Evolutionary conservation across 805 yeast species (phyloP), one percentile per base, ranked within the genome.

Genomic region (Candida endomychidarum): DNA sequence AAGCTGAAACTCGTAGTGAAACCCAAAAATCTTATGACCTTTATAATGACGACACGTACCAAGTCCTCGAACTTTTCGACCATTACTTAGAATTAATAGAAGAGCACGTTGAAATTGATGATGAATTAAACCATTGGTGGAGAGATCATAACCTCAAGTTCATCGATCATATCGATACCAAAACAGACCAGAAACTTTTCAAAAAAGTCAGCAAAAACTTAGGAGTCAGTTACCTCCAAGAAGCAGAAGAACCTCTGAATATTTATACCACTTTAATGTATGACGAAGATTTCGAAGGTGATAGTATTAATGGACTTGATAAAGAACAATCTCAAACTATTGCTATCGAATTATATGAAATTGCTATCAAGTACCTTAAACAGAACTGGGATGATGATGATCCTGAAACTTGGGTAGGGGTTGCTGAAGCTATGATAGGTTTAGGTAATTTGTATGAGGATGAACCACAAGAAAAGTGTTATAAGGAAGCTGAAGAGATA

Each of bases 401-500:
- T 28, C 95, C 95, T 0, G 83, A 81, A 43, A 71, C 84, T 4
- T 84, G 91, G 86, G 95, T 82, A 9, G 77, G 79, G 53, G 73
- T 85, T 33, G 96, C 96, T 1, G 98, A 91, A 60, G 90, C 95
- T 1, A 69, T 78, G 53, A 86, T 91, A 24, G 77, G 84, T 11
- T 64, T 86, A 49, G 96, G 90, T 11, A 90, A 89, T 51, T 57
- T 89, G 37, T 70, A 74, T 45, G 88, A 83, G 19, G 71, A 83
- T 37, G 63, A 66, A 23, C 84, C 81, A 30, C 96, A 88, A 63
- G 86, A 83, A 44, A 52, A 68, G 4, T 65, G 75, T 37, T 90
- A 90, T 58, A 59, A 61, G 12, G 69, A 74, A 41, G 98, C 97
- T 0, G 90, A 87, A 52, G 63, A 67, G 44, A 70, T 78, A 20